A percentile compares a stretch with the other conserved stretches of the same genome.
Conservation (phyloP, 257 asterid species). For the Ilex aquifolium region DNA sequence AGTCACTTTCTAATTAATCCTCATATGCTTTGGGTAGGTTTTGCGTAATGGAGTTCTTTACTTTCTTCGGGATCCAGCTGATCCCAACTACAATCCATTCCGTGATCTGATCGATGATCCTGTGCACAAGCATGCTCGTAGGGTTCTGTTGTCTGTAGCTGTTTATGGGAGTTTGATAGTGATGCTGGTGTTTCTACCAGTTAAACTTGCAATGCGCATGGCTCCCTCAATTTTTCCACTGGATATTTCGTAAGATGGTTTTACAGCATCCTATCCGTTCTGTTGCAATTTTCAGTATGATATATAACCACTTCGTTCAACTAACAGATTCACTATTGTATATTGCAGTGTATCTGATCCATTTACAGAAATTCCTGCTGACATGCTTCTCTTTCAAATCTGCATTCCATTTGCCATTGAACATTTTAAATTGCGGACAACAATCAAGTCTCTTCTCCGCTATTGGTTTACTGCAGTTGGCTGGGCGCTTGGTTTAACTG, state of each 20-base stretch:
- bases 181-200: slow-evolving; percentile 95
- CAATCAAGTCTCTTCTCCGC: slow-evolving; percentile 82
- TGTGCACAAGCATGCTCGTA: slow-evolving; percentile 98
- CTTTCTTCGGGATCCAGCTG: slow-evolving; percentile 98
- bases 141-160: slow-evolving; percentile 87
- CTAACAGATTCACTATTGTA: slow-evolving; percentile 6
- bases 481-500: slow-evolving; percentile 89
- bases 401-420: slow-evolving; percentile 97
- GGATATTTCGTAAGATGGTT: slow-evolving; percentile 83
- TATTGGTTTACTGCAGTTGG: slow-evolving; percentile 98
- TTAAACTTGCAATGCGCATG: slow-evolving; percentile 88
- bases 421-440: slow-evolving; percentile 88
- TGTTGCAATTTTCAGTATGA: not conserved
- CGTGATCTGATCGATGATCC: slow-evolving; percentile 99
- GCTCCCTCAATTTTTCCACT: slow-evolving; percentile 91
- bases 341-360: slow-evolving; percentile 88
- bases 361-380: slow-evolving; percentile 96
- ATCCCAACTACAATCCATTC: slow-evolving; percentile 97
- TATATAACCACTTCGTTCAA: slow-evolving; percentile 1
- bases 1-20: slow-evolving; percentile 11
- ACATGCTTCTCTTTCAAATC: slow-evolving; percentile 97
- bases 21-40: slow-evolving; percentile 43
- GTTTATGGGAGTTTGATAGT: slow-evolving; percentile 97
- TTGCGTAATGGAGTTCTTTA: slow-evolving; percentile 92
- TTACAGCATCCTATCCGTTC: slow-evolving; percentile 4